Evolutionary conservation across 306 rosid species (phyloP), one percentile per base, ranked within the genome.

Genomic region (Fragaria iinumae): DNA sequence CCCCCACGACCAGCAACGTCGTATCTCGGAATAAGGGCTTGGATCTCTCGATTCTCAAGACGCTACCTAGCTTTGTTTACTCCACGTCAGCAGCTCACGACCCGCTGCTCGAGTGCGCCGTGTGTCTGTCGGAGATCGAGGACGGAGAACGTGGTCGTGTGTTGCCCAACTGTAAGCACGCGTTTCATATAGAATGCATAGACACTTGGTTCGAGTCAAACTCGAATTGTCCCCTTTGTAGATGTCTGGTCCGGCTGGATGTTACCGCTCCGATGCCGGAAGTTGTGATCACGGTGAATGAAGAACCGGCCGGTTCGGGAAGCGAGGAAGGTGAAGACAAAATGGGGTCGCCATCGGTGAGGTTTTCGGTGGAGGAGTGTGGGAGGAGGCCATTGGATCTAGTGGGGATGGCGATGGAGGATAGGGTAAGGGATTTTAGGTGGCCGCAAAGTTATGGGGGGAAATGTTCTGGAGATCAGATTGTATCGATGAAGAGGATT

Each of bases 221-320:
- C 74, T 84, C 91, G 29, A 89, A 64, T 9, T 87, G 93, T n/a
- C 93, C 91, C 13, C 87, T 87, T 5, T 87, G 91, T 67, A 62
- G 91, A 49, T 59, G 76, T 16, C 74, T 75, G 50, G 82, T 85
- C 60, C 76, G 50, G 43, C 25, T 56, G 21, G 63, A 73, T 6
- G 12, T 48, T 47, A 68, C 71, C 20, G 45, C 11, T 21, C 47
- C 11, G 4, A 75, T 21, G 34, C 1, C 11, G 12, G 74, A 45
- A 45, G 72, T 66, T n/a, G 65, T 16, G 17, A 67, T 69, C 17
- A 49, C 75, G 12, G 60, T 75, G 56, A 2, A 2, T 14, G 76
- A 60, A 60, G 75, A 71, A 47, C 67, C 71, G 16, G 34, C 18
- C 20, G 39, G 29, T 63, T 43, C 77, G 36, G 57, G 41, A 62